Evolutionary conservation across 1,284 basidiomycete genomes (phyloP).

Genomic region (Leccinum pachyderme): DNA sequence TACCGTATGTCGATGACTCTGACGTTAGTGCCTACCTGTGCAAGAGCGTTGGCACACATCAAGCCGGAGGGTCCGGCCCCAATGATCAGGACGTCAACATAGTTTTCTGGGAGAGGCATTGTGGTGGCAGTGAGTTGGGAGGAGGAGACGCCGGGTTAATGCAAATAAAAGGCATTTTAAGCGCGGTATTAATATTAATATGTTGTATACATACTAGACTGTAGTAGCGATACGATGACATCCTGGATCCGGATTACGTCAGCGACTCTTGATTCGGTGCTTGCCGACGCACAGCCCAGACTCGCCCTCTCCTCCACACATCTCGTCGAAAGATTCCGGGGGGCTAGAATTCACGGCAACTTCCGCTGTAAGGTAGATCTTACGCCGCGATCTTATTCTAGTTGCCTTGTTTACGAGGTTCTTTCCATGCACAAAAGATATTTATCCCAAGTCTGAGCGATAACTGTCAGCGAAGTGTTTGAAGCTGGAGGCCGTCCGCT

Average conservation of each 20-base stretch:
- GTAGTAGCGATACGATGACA: too few species aligned
- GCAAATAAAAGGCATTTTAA: background rate
- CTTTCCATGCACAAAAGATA: background rate
- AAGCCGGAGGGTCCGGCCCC: conserved; percentile 59
- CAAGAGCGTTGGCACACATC: conserved; percentile 64
- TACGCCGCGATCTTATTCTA: background rate
- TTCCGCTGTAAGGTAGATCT: background rate
- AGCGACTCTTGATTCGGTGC: background rate
- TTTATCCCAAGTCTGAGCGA: background rate
- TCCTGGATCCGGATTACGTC: background rate
- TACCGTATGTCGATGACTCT: conserved; percentile 67
- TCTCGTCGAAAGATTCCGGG: background rate
- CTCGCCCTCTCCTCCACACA: background rate
- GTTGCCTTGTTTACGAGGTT: background rate
- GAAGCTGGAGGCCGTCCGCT: background rate
- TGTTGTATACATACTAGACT: background rate
- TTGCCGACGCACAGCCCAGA: background rate
- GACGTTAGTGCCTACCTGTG: conserved; percentile 56
- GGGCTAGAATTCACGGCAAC: background rate
- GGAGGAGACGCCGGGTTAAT: background rate
- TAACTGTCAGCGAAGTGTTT: background rate
- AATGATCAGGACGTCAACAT: conserved; percentile 55
- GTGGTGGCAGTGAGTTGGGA: background rate
- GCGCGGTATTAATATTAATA: too few species aligned
- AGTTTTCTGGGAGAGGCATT: conserved; percentile 28